Evolutionary conservation across 768 basidiomycete genomes (phyloP).

Genomic region (Collybia sp.): DNA sequence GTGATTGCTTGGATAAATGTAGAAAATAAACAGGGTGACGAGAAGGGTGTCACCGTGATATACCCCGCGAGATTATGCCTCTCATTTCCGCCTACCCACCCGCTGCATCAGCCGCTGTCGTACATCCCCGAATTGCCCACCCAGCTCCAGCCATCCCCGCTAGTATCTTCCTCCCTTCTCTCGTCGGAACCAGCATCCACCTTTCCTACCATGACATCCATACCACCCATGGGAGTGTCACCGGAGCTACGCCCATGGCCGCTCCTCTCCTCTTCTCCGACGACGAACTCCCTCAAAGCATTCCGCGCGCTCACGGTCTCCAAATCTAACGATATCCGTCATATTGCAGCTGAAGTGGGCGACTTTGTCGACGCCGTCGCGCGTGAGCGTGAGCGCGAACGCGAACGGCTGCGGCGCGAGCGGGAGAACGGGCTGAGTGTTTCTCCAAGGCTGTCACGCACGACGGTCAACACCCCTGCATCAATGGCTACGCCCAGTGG

Average conservation of each 20-base stretch:
- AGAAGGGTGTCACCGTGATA: constrained; percentile 71
- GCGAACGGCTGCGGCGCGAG: constrained; percentile 67
- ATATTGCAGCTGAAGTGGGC: constrained; percentile 57
- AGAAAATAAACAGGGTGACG: constrained; percentile 75
- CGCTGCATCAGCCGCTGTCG: constrained; percentile 38
- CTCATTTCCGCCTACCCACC: constrained; percentile 27
- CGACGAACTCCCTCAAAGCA: constrained; percentile 27
- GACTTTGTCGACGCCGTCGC: constrained; percentile 73
- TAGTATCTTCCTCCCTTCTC: constrained; percentile 29
- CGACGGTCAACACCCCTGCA: constrained; percentile 21
- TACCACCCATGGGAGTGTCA: constrained; percentile 3
- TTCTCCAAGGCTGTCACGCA: constrained; percentile 28
- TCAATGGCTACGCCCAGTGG: constrained; percentile 9
- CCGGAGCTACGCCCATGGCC: constrained; percentile 15
- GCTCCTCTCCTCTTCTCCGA: constrained; percentile 25
- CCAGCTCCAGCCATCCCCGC: constrained; percentile 53
- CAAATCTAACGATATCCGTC: constrained; percentile 42
- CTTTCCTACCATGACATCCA: constrained; percentile 7
- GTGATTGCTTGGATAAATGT: constrained; percentile 73
- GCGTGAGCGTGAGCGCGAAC: constrained; percentile 72
- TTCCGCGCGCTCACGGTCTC: constrained; percentile 51
- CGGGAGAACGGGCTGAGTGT: constrained; percentile 40
- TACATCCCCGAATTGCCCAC: constrained; percentile 62
- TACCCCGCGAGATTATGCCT: constrained; percentile 65
- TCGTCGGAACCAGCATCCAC: constrained; percentile 10